These are phyloP conservation scores for Trichoderma polysporum DNA, from an alignment of 2,329 filamentous ascomycete species.

Conservation along the genomic window DNA sequence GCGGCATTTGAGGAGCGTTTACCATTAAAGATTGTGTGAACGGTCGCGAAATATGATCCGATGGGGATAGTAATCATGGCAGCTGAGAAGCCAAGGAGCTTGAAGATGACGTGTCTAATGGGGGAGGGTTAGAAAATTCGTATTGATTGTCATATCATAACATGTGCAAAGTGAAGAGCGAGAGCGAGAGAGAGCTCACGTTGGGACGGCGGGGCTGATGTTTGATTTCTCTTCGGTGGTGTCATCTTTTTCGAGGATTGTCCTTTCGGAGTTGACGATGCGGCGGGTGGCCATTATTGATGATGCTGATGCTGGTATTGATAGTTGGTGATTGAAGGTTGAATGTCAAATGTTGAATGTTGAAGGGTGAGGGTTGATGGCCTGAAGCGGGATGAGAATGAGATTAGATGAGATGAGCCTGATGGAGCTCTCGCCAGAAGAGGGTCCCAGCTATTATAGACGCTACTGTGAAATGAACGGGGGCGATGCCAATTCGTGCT, in stretches of 20 bases:
- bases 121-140: not conserved
- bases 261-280: constrained; percentile 65
- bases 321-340: not conserved
- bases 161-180: not conserved
- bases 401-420: not conserved
- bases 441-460: constrained; percentile 6
- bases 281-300: constrained; percentile 67
- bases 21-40: constrained; percentile 78
- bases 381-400: not conserved
- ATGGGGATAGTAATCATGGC: constrained; percentile 90
- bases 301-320: constrained; percentile 12
- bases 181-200: constrained; percentile 51
- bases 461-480: not conserved
- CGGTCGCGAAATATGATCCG: constrained; percentile 80
- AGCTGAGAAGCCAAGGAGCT: constrained; percentile 84
- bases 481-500: not conserved
- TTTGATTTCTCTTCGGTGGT: constrained; percentile 59
- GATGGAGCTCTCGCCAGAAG: constrained; percentile 16
- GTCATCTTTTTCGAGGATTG: constrained; percentile 61
- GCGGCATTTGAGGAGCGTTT: constrained; percentile 20
- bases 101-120: constrained; percentile 75
- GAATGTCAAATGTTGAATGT: too few species aligned
- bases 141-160: not conserved
- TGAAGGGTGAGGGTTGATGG: not conserved
- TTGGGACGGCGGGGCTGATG: constrained; percentile 79